Percentiles rank a stretch among this genome's conserved stretches.
Conservation (phyloP, 768 basidiomycete species). For the Russula ochroleuca region DNA sequence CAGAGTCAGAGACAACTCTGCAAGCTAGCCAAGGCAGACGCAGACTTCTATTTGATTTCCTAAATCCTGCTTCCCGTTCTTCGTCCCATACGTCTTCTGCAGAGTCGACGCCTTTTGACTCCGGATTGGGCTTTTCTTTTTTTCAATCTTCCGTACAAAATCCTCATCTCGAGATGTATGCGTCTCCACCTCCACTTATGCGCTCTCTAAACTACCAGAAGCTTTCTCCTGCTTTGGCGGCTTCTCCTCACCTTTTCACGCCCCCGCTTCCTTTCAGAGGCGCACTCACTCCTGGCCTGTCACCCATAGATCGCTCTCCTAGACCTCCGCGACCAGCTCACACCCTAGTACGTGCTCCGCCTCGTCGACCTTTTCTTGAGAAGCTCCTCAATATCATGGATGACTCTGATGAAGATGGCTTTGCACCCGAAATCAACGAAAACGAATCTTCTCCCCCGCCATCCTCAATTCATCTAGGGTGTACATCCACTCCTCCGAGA, state of each 20-base stretch:
- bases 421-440: neutral
- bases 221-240: slow-evolving; percentile 23
- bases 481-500: slow-evolving; percentile 22
- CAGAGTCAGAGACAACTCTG: slow-evolving; percentile 6
- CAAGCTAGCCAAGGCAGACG: neutral
- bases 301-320: slow-evolving; percentile 25
- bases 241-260: slow-evolving; percentile 24
- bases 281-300: slow-evolving; percentile 18
- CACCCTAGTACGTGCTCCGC: neutral
- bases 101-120: neutral
- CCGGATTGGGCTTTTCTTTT: neutral
- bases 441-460: slow-evolving; percentile 17
- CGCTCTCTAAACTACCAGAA: slow-evolving; percentile 4
- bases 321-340: slow-evolving; percentile 5
- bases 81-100: slow-evolving; percentile 14
- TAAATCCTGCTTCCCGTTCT: slow-evolving; percentile 1
- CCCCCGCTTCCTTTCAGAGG: slow-evolving; percentile 17
- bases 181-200: slow-evolving; percentile 25
- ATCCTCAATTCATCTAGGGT: slow-evolving; percentile 21
- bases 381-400: slow-evolving; percentile 18
- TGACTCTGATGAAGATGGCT: slow-evolving; percentile 22
- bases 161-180: slow-evolving; percentile 23
- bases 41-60: neutral
- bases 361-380: slow-evolving; percentile 12
- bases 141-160: neutral